Percentiles rank a stretch among this genome's conserved stretches.
Evolutionary conservation across 2,329 filamentous ascomycete genomes (phyloP).

Genomic region (Xylariales sp.): DNA sequence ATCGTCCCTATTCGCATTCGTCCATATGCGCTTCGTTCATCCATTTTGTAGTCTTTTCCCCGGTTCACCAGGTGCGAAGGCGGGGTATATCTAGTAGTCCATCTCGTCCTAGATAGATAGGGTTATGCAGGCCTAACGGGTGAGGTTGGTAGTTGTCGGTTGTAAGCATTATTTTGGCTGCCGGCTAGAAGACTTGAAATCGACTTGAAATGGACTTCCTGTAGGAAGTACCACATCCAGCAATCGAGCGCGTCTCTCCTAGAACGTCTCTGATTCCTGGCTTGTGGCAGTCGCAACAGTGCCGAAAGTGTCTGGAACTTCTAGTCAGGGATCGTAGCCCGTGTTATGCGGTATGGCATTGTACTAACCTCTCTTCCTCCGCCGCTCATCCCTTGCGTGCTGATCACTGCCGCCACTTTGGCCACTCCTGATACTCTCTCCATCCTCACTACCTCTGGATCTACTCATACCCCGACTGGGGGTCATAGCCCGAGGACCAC

Average conservation of each 20-base stretch:
- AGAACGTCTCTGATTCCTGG: conserved; percentile 52
- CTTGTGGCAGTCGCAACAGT: conserved; percentile 36
- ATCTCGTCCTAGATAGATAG: too few species aligned
- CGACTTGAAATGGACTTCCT: conserved; percentile 24
- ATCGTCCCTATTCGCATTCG: too few species aligned
- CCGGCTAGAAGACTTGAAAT: conserved; percentile 16
- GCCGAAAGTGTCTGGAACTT: conserved; percentile 46
- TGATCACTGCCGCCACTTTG: conserved; percentile 1
- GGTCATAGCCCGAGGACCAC: conserved; percentile 57
- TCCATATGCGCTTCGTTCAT: too few species aligned
- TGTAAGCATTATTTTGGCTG: too few species aligned
- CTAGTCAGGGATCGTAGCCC: conserved; percentile 10
- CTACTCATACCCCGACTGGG: conserved; percentile 41
- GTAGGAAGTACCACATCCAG: conserved; percentile 21
- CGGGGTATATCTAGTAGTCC: too few species aligned
- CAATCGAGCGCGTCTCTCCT: conserved; percentile 26
- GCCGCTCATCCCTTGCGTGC: conserved; percentile 32
- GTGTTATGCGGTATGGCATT: background rate
- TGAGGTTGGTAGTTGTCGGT: too few species aligned
- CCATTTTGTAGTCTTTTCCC: too few species aligned
- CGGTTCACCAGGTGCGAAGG: too few species aligned
- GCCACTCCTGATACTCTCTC: conserved; percentile 28
- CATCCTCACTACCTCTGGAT: conserved; percentile 36
- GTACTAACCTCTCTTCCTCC: conserved; percentile 53
- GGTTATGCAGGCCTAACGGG: too few species aligned